These are phyloP conservation scores for Saccharomyces pastorianus DNA, from an alignment of 1,139 yeast species.

Conservation along the genomic window DNA sequence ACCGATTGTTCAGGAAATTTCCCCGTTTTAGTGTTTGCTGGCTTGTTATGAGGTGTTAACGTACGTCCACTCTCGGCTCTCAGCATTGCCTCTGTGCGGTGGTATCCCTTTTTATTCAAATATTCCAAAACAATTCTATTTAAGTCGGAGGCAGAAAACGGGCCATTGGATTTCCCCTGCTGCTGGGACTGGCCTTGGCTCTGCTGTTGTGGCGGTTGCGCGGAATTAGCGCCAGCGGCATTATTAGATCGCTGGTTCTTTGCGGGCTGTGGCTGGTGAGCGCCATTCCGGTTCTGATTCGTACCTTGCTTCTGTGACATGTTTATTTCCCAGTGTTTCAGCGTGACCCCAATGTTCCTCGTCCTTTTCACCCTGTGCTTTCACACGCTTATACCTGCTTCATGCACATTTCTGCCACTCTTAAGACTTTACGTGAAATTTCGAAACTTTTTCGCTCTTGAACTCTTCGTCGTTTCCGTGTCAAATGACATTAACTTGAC, in stretches of 20 bases:
- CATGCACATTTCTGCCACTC: not conserved
- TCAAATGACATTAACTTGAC: too few relatives aligned
- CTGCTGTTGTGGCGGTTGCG: conserved; percentile 4
- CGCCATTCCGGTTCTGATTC: conserved; percentile 1
- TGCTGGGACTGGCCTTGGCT: not conserved
- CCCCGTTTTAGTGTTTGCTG: conserved; percentile 27
- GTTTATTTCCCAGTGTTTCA: not conserved
- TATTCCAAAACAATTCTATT: conserved; percentile 88
- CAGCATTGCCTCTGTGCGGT: conserved; percentile 87
- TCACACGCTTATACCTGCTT: not conserved
- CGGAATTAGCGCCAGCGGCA: not conserved
- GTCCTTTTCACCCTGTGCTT: not conserved
- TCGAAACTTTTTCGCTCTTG: not conserved
- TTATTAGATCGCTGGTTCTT: not conserved
- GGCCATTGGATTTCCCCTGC: conserved; percentile 14
- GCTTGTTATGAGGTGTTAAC: conserved; percentile 44
- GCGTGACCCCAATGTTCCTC: not conserved
- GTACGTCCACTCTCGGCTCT: conserved; percentile 79
- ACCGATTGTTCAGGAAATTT: conserved; percentile 30
- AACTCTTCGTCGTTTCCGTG: not conserved
- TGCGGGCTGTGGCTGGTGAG: not conserved
- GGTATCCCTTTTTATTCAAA: conserved; percentile 86
- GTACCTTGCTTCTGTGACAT: conserved; percentile 3
- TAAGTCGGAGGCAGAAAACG: conserved; percentile 65
- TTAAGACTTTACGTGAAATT: not conserved